phyloP scores from a whole-genome alignment of 2,329 filamentous ascomycete species.

The Hansfordia pulvinata region DNA sequence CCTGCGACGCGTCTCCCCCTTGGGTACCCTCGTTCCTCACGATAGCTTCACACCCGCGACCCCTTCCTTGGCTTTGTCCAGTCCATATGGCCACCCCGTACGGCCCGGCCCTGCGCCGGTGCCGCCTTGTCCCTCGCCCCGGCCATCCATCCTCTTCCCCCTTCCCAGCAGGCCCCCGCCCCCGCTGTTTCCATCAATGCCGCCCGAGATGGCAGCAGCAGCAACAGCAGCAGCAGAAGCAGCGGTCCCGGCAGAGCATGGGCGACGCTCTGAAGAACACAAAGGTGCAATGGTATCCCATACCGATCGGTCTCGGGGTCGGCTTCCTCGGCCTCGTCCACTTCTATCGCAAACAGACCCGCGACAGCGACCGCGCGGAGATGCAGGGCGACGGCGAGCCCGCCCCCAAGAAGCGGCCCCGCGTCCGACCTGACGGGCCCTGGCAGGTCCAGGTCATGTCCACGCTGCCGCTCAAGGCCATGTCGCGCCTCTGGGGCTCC shows the following conservation, averaged over 20 bases:
- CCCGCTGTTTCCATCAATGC: no score
- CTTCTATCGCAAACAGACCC: constrained; percentile 58
- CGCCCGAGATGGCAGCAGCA: no score
- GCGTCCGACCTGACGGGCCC: constrained; percentile 70
- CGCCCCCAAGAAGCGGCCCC: constrained; percentile 35
- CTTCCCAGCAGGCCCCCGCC: no score
- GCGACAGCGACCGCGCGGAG: constrained; percentile 36
- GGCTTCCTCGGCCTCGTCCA: constrained; percentile 74
- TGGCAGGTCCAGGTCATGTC: constrained; percentile 94
- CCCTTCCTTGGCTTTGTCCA: no score
- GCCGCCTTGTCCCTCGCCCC: no score
- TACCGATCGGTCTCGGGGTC: constrained; percentile 75
- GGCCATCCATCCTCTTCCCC: no score
- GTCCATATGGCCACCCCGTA: no score
- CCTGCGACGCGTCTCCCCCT: no score
- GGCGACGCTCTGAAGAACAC: constrained; percentile 34
- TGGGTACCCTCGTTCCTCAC: no score
- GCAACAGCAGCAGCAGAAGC: constrained; percentile 24
- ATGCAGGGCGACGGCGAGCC: constrained; percentile 24
- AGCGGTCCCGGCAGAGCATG: constrained; percentile 36
- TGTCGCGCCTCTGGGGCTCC: constrained; percentile 77
- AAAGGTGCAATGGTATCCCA: constrained; percentile 75
- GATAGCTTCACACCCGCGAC: no score
- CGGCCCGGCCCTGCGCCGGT: no score
- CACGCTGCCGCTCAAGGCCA: constrained; percentile 77